These are phyloP conservation scores for Aspergillus bridgeri DNA, from an alignment of 495 filamentous ascomycete genomes.

Conservation along the genomic window DNA sequence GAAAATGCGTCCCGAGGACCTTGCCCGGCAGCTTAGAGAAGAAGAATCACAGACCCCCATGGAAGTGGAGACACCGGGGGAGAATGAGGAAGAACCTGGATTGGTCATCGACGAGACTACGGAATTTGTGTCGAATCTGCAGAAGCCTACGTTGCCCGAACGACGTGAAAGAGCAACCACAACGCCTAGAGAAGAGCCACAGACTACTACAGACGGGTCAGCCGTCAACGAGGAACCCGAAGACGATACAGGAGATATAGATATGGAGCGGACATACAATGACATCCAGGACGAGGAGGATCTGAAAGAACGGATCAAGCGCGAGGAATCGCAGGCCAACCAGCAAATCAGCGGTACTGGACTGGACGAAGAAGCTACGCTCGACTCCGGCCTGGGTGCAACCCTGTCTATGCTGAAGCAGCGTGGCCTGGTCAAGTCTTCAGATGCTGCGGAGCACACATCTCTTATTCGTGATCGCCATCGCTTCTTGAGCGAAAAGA, in stretches of 20 bases:
- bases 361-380: slow-evolving; percentile 76
- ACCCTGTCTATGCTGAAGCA: slow-evolving; percentile 78
- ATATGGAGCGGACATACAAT: slow-evolving; percentile 60
- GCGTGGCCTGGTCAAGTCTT: slow-evolving; percentile 70
- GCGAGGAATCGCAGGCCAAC: slow-evolving; percentile 42
- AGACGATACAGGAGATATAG: slow-evolving; percentile 51
- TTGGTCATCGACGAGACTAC: slow-evolving; percentile 92
- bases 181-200: slow-evolving; percentile 33
- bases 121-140: slow-evolving; percentile 86
- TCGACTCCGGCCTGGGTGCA: slow-evolving; percentile 75
- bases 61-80: slow-evolving; percentile 44
- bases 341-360: slow-evolving; percentile 65
- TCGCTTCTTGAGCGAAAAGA: slow-evolving; percentile 78
- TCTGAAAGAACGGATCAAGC: slow-evolving; percentile 45
- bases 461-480: slow-evolving; percentile 70
- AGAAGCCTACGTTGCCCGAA: slow-evolving; percentile 65
- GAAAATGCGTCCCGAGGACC: slow-evolving; percentile 74
- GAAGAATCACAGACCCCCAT: slow-evolving; percentile 58
- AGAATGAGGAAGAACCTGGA: slow-evolving; percentile 60
- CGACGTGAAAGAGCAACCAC: slow-evolving; percentile 45
- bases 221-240: slow-evolving; percentile 46
- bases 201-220: slow-evolving; percentile 48
- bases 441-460: slow-evolving; percentile 60
- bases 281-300: slow-evolving; percentile 56
- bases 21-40: slow-evolving; percentile 78